phyloP scores from a whole-genome alignment of 2,329 filamentous ascomycete species.

The Xenosphaeropsis pyriputrescens region DNA sequence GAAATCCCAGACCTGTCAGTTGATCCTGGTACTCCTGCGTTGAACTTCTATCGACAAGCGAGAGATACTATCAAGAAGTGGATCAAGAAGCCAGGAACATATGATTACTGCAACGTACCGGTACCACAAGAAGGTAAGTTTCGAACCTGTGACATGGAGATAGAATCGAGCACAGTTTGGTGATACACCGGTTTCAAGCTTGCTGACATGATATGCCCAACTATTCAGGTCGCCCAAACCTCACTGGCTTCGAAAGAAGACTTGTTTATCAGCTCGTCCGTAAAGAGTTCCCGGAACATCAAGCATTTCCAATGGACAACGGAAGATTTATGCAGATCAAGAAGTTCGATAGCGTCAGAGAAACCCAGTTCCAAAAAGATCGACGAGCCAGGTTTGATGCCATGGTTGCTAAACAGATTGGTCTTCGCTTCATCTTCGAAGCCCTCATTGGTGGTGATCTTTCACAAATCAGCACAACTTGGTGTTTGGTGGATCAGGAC shows the following conservation, averaged over 20 bases:
- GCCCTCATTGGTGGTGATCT: constrained; percentile 16
- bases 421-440: constrained; percentile 17
- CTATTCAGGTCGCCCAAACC: constrained; percentile 6
- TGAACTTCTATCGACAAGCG: constrained; percentile 11
- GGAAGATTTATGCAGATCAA: constrained; percentile 17
- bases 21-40: constrained; percentile 7
- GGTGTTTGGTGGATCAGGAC: constrained; percentile 16
- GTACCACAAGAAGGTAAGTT: constrained; percentile 1
- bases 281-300: constrained; percentile 33
- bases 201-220: no score
- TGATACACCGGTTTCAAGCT: no score
- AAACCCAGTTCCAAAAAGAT: constrained; percentile 5
- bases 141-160: no score
- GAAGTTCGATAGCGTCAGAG: constrained; percentile 9
- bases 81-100: constrained; percentile 5
- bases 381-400: constrained; percentile 6
- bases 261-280: constrained; percentile 53
- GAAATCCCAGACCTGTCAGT: constrained; percentile 13
- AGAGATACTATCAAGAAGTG: constrained; percentile 12
- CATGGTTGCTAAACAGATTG: constrained; percentile 11
- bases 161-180: no score
- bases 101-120: not conserved
- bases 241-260: constrained; percentile 47
- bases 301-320: constrained; percentile 10
- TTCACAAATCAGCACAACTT: constrained; percentile 15